Conservation (phyloP, 805 yeast genomes). For the Wickerhamiella slavikovae region DNA sequence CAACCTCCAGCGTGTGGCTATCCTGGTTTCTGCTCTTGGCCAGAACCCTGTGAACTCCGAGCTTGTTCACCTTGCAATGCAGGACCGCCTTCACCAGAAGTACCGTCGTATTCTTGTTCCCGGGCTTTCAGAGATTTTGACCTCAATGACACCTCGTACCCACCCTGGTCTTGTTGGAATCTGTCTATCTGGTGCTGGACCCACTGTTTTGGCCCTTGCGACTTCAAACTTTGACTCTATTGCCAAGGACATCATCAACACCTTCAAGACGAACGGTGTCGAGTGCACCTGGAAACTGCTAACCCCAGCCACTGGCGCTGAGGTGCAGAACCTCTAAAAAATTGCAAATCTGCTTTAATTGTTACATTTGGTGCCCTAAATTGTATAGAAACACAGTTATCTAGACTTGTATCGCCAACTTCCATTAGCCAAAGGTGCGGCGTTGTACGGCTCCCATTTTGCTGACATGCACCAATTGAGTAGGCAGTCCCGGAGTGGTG, state of each 20-base stretch:
- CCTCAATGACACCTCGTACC: conserved; percentile 58
- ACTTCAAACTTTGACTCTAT: conserved; percentile 70
- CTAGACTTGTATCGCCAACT: too few species aligned
- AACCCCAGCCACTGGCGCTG: conserved; percentile 63
- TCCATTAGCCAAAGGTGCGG: too few species aligned
- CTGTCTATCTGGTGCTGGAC: conserved; percentile 95
- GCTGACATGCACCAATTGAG: background rate
- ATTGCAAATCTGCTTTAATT: too few species aligned
- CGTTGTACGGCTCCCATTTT: too few species aligned
- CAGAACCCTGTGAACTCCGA: conserved; percentile 62
- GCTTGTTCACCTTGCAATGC: conserved; percentile 85
- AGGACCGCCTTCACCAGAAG: conserved; percentile 93
- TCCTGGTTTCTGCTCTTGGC: conserved; percentile 82
- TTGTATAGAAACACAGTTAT: too few species aligned
- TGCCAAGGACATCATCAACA: conserved; percentile 50
- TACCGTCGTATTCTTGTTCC: conserved; percentile 84
- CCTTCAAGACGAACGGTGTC: conserved; percentile 46
- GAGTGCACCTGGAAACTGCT: conserved; percentile 66
- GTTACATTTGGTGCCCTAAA: too few species aligned
- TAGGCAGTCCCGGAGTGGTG: too few species aligned
- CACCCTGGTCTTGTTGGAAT: conserved; percentile 81
- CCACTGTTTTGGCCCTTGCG: conserved; percentile 86
- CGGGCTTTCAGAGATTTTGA: conserved; percentile 64
- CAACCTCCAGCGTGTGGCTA: conserved; percentile 83
- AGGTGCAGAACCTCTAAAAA: too few species aligned